Conservation (phyloP, 179 eudicot species). For the Patellifolia procumbens region DNA sequence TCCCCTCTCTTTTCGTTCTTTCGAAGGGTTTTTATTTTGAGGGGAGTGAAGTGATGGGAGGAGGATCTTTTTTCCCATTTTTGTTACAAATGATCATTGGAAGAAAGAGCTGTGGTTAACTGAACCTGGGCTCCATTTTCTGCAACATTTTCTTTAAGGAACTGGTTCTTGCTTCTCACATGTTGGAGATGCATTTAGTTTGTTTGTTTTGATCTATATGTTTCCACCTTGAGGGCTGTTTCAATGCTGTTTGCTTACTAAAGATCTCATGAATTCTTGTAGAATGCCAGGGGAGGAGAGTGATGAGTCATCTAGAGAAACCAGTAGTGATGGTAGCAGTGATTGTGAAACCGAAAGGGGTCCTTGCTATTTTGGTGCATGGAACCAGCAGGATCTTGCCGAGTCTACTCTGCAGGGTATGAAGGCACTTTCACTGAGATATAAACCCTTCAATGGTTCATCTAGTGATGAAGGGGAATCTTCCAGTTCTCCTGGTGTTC, state of each 20-base stretch:
- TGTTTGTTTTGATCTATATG: background rate
- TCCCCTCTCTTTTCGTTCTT: background rate
- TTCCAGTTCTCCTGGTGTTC: slow-evolving; percentile 55
- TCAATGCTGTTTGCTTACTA: slow-evolving; percentile 9
- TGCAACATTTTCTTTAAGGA: background rate
- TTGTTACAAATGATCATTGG: background rate
- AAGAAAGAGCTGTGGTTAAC: background rate
- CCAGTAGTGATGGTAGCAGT: slow-evolving; percentile 74
- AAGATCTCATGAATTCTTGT: slow-evolving; percentile 18
- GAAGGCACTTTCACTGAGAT: slow-evolving; percentile 43
- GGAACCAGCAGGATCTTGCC: slow-evolving; percentile 42
- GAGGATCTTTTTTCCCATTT: background rate
- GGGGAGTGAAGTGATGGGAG: background rate
- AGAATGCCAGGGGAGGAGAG: slow-evolving; percentile 87
- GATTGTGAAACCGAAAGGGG: slow-evolving; percentile 57
- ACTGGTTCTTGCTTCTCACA: background rate
- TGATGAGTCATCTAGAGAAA: slow-evolving; percentile 78
- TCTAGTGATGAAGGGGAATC: slow-evolving; percentile 67
- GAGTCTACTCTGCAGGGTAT: slow-evolving; percentile 44
- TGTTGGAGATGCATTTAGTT: too few species aligned
- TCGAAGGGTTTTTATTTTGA: background rate
- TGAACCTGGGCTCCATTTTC: background rate
- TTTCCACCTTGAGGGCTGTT: background rate
- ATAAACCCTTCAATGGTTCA: slow-evolving; percentile 47
- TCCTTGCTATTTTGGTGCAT: slow-evolving; percentile 32